These are phyloP conservation scores for Aspergillus brasiliensis DNA, from an alignment of 2,329 filamentous ascomycete genomes.

Conservation along the genomic window DNA sequence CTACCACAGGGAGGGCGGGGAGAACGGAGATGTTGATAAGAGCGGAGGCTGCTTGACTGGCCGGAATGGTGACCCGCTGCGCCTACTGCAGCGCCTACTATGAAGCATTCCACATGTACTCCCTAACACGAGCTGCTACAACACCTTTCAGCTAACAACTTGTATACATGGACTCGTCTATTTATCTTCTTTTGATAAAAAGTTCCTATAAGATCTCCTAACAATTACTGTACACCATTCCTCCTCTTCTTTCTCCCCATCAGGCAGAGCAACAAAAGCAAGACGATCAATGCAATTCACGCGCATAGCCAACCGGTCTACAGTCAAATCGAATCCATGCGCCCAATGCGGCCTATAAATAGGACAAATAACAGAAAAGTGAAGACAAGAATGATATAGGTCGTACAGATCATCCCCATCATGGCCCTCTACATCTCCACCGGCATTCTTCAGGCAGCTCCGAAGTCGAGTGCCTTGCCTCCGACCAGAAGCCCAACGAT, in stretches of 20 bases:
- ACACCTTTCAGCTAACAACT: neutral
- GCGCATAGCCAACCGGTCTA: constrained; percentile 29
- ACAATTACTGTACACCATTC: constrained; percentile 24
- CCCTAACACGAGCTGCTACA: neutral
- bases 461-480: constrained; percentile 77
- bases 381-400: constrained; percentile 23
- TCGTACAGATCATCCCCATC: constrained; percentile 26
- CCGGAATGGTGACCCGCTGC: neutral
- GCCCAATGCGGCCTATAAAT: constrained; percentile 44
- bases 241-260: constrained; percentile 4
- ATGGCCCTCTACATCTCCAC: constrained; percentile 17
- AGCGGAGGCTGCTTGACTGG: neutral
- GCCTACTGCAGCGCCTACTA: neutral
- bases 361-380: constrained; percentile 25
- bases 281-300: constrained; percentile 33
- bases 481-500: constrained; percentile 91
- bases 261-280: constrained; percentile 28
- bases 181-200: neutral
- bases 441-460: constrained; percentile 27
- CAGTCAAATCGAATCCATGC: constrained; percentile 38
- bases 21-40: neutral
- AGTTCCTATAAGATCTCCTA: neutral
- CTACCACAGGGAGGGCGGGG: neutral
- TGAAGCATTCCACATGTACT: neutral
- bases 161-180: neutral